A percentile compares a stretch with the other conserved stretches of the same genome.
Conservation (phyloP, 2,329 filamentous ascomycete species). For the Ophiostoma ulmi region DNA sequence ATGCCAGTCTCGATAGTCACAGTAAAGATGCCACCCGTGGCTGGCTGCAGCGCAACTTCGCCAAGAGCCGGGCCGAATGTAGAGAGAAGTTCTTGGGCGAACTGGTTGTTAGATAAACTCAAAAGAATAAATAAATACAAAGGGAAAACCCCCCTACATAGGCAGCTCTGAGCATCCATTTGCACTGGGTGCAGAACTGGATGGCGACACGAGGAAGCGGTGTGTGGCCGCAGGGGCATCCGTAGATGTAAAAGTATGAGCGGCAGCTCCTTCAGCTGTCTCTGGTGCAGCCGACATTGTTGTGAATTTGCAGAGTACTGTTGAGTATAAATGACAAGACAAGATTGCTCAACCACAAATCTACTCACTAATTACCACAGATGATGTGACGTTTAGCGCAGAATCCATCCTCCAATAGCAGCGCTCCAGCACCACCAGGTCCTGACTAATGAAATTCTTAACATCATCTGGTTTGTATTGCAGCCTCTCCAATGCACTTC, state of each 20-base stretch:
- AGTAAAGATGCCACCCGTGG: constrained; percentile 77
- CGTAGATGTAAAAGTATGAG: background rate
- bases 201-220: constrained; percentile 74
- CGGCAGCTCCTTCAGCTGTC: constrained; percentile 10
- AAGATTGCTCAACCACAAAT: no score
- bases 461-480: no score
- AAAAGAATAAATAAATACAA: no score
- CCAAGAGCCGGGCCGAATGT: constrained; percentile 81
- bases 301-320: background rate
- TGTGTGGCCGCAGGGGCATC: constrained; percentile 29
- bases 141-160: constrained; percentile 54
- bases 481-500: no score
- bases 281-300: constrained; percentile 1
- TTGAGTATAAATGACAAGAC: background rate
- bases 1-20: constrained; percentile 43
- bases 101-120: constrained; percentile 47
- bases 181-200: constrained; percentile 83
- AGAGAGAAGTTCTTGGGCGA: constrained; percentile 88
- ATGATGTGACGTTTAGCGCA: constrained; percentile 1
- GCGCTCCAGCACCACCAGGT: background rate
- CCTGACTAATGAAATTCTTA: background rate
- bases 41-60: constrained; percentile 80
- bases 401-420: background rate
- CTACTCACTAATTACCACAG: background rate
- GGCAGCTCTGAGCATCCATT: constrained; percentile 82